Evolutionary conservation across 352 stramenopile genomes (phyloP).

Genomic region (Phytopythium ostracodes): DNA sequence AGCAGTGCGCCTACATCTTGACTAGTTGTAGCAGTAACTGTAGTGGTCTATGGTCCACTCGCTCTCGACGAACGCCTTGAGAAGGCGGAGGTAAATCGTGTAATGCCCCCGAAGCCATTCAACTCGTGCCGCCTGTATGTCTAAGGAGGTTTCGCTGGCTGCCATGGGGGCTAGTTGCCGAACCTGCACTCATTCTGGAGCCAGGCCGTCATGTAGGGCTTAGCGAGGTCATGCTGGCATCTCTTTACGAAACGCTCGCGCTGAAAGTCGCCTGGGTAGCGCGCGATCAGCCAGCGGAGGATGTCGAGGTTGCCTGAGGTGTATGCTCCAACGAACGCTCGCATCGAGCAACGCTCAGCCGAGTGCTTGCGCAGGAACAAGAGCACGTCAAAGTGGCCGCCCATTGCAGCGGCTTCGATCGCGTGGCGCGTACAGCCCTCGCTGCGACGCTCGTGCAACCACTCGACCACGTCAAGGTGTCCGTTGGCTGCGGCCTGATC

Average conservation of each 20-base stretch:
- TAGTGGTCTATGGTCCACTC: not conserved
- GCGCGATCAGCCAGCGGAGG: not conserved
- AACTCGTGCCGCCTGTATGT: not conserved
- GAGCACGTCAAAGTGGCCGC: not conserved
- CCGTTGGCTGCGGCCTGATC: slow-evolving; percentile 14
- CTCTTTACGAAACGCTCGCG: not conserved
- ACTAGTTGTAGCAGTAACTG: not conserved
- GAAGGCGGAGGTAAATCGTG: not conserved
- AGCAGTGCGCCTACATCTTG: not conserved
- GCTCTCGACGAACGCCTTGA: not conserved
- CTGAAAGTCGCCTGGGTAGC: not conserved
- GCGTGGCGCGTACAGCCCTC: not conserved
- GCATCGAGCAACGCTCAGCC: not conserved
- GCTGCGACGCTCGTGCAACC: slow-evolving; percentile 6
- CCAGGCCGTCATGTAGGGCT: not conserved
- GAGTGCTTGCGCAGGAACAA: not conserved
- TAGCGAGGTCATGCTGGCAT: not conserved
- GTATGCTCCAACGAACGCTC: not conserved
- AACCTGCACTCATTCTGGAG: not conserved
- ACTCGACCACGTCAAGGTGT: slow-evolving; percentile 17
- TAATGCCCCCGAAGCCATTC: not conserved
- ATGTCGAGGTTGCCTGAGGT: not conserved
- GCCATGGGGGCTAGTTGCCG: too few species aligned
- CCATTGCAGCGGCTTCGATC: not conserved
- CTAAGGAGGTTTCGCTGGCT: not conserved